These are phyloP conservation scores for Triticum aestivum DNA, from an alignment of 176 grass and related monocot genomes.

Conservation along the genomic window DNA sequence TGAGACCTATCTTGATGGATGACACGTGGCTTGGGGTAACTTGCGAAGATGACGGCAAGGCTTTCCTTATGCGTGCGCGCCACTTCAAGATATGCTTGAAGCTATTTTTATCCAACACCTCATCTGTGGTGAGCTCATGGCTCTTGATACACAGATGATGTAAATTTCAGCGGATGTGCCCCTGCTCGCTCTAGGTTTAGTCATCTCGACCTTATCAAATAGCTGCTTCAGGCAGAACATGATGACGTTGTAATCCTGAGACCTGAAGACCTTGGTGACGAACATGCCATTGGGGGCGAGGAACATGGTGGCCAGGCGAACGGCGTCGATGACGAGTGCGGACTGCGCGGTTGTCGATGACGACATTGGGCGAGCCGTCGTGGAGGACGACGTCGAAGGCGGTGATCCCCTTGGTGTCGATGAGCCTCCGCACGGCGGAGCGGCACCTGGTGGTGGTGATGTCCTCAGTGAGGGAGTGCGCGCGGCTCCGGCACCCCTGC, in stretches of 20 bases:
- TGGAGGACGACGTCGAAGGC: constrained; percentile 87
- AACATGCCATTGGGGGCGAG: constrained; percentile 75
- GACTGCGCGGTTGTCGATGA: constrained; percentile 76
- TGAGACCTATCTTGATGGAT: no score
- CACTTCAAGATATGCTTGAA: constrained; percentile 94
- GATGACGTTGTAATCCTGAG: constrained; percentile 84
- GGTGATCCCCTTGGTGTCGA: constrained; percentile 53
- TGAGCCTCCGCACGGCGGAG: constrained; percentile 57
- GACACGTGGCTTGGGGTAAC: not conserved
- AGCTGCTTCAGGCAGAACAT: constrained; percentile 91
- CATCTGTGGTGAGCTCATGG: constrained; percentile 79
- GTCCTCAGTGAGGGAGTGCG: constrained; percentile 58
- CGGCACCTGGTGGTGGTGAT: constrained; percentile 72
- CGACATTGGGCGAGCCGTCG: constrained; percentile 93
- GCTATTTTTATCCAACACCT: constrained; percentile 83
- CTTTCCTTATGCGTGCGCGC: constrained; percentile 64
- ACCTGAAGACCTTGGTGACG: constrained; percentile 94
- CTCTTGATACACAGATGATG: constrained; percentile 65
- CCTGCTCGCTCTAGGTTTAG: constrained; percentile 76
- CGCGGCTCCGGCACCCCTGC: not conserved
- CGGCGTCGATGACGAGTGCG: constrained; percentile 64
- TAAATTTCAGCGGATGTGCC: constrained; percentile 56
- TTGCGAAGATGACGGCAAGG: constrained; percentile 29
- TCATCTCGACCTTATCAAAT: constrained; percentile 82
- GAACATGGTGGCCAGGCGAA: constrained; percentile 71